These are phyloP conservation scores for Penicillium paneum DNA, from an alignment of 2,329 filamentous ascomycete species.

Conservation along the genomic window DNA sequence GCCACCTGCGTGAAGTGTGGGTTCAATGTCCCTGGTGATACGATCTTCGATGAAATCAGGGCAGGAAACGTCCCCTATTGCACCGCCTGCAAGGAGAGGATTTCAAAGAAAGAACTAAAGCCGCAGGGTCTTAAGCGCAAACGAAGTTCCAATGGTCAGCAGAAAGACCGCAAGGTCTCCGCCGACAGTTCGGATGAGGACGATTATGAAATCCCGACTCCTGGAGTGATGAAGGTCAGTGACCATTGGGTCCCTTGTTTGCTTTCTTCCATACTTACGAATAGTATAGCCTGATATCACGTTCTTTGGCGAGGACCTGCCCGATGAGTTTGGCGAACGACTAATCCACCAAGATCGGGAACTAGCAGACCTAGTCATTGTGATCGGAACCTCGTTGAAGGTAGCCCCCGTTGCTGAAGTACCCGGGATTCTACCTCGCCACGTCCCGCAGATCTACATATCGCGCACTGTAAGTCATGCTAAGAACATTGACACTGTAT, in stretches of 20 bases:
- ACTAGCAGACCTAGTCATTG: conserved; percentile 81
- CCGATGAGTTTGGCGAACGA: conserved; percentile 75
- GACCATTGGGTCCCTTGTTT: background rate
- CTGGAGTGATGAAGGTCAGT: conserved; percentile 73
- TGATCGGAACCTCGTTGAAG: conserved; percentile 94
- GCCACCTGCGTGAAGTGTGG: conserved; percentile 84
- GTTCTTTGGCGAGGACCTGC: conserved; percentile 91
- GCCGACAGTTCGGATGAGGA: conserved; percentile 57
- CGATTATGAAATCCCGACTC: conserved; percentile 62
- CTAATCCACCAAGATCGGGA: conserved; percentile 78
- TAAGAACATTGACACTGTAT: background rate
- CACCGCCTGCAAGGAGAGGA: conserved; percentile 61
- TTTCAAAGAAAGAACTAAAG: conserved; percentile 44
- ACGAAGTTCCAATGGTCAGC: conserved; percentile 48
- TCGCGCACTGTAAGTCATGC: conserved; percentile 61
- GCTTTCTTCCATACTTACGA: conserved; percentile 8
- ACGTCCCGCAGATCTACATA: conserved; percentile 87
- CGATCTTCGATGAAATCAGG: conserved; percentile 75
- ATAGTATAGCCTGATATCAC: conserved; percentile 76
- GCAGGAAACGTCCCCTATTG: conserved; percentile 75
- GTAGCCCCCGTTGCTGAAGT: conserved; percentile 94
- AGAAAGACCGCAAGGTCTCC: conserved; percentile 54
- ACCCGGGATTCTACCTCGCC: conserved; percentile 70
- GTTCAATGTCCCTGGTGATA: conserved; percentile 68
- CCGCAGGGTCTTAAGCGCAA: conserved; percentile 52